Evolutionary conservation across 148 eudicot species (phyloP), one percentile per base, ranked within the genome.

Genomic region (Rhododendron simsii): DNA sequence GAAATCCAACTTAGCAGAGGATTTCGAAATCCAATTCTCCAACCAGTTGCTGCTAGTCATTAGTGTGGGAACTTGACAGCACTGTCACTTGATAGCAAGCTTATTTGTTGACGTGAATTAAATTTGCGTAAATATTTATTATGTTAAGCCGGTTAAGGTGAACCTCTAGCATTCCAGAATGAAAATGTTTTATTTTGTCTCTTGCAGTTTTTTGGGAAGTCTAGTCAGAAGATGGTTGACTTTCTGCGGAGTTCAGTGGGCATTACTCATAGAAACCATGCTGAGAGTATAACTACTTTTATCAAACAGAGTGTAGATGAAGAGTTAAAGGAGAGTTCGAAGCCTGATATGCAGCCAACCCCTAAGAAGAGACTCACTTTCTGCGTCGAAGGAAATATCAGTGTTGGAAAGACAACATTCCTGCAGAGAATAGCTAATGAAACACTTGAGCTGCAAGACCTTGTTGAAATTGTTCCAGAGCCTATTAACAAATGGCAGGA

Each of bases 341-440:
- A 83, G 41, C 85, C 92, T 28, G 90, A 82, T 81, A 37, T 87
- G 44, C 91, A 78, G 83, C 82, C 88, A 57, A 57, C 81, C 35
- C 91, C 85, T 47, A 94, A 92, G 89, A 93, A 94, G 80, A 91
- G 99, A 51, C 88, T 96, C 65, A 96, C 99, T 39, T 92, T 96
- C 18, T 96, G 99, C 82, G 99, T 96, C 20, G 99, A 96, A 90
- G 99, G 99, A 80, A 96, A 96, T 85, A 96, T 96, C 50, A 96
- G 99, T 87, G 99, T 96, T 82, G 99, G 99, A 23, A 96, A 95
- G 87, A 90, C 96, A 3, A 96, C 99, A 77, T 96, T 96, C 87
- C 88, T 96, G 87, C 95, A 93, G 92, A 94, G 98, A 90, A 96
- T 96, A 71, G 99, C 98, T 78, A 95, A 95, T 88, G 99, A 96